These are phyloP conservation scores for Sanchytrium tribonematis DNA, from an alignment of 371 early-diverging fungal genomes.

Conservation along the genomic window DNA sequence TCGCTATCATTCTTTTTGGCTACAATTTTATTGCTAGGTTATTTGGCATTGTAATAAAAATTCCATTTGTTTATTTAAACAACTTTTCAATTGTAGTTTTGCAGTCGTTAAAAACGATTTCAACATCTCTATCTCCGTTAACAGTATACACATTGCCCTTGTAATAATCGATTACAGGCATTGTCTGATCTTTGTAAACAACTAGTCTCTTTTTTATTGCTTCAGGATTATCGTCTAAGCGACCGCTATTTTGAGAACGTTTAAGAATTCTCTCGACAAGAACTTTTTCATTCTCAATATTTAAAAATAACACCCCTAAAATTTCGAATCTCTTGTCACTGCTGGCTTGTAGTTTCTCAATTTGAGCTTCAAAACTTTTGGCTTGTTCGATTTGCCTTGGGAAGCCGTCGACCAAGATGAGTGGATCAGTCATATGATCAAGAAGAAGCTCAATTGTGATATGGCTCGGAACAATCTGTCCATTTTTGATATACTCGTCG, in stretches of 20 bases:
- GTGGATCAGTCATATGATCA: constrained; percentile 44
- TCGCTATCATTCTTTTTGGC: no score
- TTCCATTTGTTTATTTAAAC: not conserved
- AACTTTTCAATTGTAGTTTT: not conserved
- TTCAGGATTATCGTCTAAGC: constrained; percentile 78
- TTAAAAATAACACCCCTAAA: constrained; percentile 60
- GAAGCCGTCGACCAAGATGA: constrained; percentile 63
- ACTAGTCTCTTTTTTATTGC: constrained; percentile 77
- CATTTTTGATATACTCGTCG: constrained; percentile 59
- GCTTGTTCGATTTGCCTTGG: constrained; percentile 84
- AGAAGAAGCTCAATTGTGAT: constrained; percentile 69
- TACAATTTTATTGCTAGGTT: no score
- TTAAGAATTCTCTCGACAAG: constrained; percentile 22
- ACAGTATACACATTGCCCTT: constrained; percentile 12
- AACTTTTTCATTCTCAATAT: constrained; percentile 63
- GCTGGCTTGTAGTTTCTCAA: constrained; percentile 7
- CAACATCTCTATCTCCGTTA: not conserved
- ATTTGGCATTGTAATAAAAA: no score
- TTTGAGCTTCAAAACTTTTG: constrained; percentile 57
- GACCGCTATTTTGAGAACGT: constrained; percentile 68
- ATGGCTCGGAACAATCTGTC: constrained; percentile 75
- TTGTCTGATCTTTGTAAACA: constrained; percentile 80
- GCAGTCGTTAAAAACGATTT: not conserved
- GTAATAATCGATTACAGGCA: constrained; percentile 89
- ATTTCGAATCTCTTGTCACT: not conserved